Base-by-base conservation (phyloP, 495 filamentous ascomycete genomes). In the Talaromyces adpressus region DNA sequence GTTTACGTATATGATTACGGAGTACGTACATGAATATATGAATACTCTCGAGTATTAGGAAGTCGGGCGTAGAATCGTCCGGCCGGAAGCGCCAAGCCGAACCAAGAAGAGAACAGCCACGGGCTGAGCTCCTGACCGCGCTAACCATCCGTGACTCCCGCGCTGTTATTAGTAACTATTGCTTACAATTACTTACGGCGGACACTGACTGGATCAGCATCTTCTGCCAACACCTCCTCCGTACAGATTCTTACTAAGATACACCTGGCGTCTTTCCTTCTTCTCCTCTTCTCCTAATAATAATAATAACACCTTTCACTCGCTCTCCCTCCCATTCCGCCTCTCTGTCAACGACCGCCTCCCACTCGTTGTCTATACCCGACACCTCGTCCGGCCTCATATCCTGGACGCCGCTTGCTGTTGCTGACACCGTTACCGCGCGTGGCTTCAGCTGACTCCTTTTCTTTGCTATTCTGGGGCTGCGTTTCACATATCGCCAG, bases 401-500 rank as follows among this genome's bases (percentile, higher is more conserved):
- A 49, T 49, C 5, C 45, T 20, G 45, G 45, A 49, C 45, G 45
- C 36, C 36, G 36, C 36, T 41, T 41, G 36, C 36, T 41, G 36
- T 3, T 49, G 45, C 18, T 49, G 45, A 49, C 45, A 20, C 18
- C 45, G 45, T 18, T 22, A 12, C 45, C 45, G 45, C 45, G 45
- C 45, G 9, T 18, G 18, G 7, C n/a, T 27, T 56, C 22, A 23
- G 52, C 22, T 16, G 52, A 25, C 52, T 56, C 52, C 52, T 56
- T 56, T 56, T 16, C 52, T 5, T 18, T 56, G 6, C 52, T 56
- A 56, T 14, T 29, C 9, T 29, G 52, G 52, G 52, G 52, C 52
- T 56, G 52, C 52, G 52, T 56, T 56, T 56, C 52, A 29, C 52
- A 2, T 56, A 56, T 56, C 52, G 52, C 52, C 52, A 56, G 23